Evolutionary conservation across 805 yeast genomes (phyloP).

Genomic region (Komagataella ulmi): DNA sequence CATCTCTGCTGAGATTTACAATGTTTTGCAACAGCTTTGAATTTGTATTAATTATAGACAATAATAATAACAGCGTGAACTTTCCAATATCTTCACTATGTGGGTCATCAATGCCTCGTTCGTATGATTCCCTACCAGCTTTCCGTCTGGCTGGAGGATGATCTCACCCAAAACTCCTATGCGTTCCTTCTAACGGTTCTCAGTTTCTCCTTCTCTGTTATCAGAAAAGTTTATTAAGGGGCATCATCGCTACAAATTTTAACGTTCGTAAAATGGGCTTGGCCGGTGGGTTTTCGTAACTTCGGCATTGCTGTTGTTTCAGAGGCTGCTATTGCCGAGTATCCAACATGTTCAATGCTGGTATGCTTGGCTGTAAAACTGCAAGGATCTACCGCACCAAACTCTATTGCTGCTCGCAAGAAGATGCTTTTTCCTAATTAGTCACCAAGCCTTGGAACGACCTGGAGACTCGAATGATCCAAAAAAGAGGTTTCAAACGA

Average conservation of each 20-base stretch:
- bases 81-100: not conserved
- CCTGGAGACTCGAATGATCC: not conserved
- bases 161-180: not conserved
- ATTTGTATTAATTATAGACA: not conserved
- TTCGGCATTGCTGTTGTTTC: constrained; percentile 7
- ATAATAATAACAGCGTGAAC: not conserved
- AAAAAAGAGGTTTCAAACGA: not conserved
- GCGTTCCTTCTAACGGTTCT: not conserved
- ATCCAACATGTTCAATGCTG: not conserved
- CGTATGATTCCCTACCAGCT: not conserved
- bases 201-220: not conserved
- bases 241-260: constrained; percentile 5
- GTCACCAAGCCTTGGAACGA: not conserved
- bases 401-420: not conserved
- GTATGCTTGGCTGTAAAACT: not conserved
- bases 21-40: not conserved
- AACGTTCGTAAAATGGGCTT: constrained; percentile 9
- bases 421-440: not conserved
- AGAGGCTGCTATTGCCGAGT: constrained; percentile 20
- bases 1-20: constrained; percentile 17
- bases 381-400: not conserved
- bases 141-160: not conserved
- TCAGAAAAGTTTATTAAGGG: constrained; percentile 2
- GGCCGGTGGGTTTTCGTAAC: constrained; percentile 9
- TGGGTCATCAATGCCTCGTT: not conserved